Conservation (phyloP, 306 rosid species). For the Potentilla sterilis region DNA sequence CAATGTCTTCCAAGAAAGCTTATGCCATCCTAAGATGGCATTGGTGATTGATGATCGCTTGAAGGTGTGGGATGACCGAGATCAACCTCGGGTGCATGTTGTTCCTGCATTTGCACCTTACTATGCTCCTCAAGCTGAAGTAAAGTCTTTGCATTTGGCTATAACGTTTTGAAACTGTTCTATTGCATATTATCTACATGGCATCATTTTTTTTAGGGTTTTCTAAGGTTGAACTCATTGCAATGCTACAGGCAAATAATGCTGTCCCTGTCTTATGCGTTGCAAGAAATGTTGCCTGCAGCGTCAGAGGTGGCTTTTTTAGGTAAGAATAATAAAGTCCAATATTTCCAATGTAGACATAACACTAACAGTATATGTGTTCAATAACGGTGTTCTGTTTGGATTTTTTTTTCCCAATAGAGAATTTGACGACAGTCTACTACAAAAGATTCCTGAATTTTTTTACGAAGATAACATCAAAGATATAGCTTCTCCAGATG, state of each 20-base stretch:
- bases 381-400: constrained; percentile 22
- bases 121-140: constrained; percentile 98
- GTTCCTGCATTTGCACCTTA: constrained; percentile 99
- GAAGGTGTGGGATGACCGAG: constrained; percentile 99
- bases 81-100: constrained; percentile 97
- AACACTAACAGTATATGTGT: neutral
- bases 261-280: constrained; percentile 86
- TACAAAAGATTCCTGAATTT: constrained; percentile 74
- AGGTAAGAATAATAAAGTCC: constrained; percentile 51
- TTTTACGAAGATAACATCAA: constrained; percentile 74
- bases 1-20: constrained; percentile 86
- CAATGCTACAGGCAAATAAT: constrained; percentile 67
- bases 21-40: constrained; percentile 95
- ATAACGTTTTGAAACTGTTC: constrained; percentile 21
- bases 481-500: constrained; percentile 87
- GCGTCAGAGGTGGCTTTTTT: constrained; percentile 95
- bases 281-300: constrained; percentile 98
- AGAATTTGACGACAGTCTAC: constrained; percentile 84
- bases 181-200: constrained; percentile 10
- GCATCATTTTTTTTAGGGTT: constrained; percentile 1
- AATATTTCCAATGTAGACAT: neutral
- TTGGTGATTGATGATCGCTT: constrained; percentile 97
- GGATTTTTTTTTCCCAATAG: constrained; percentile 53
- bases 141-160: constrained; percentile 30
- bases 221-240: constrained; percentile 21